Base-by-base conservation (phyloP, 2,329 filamentous ascomycete genomes). In the Fusarium torreyae region DNA sequence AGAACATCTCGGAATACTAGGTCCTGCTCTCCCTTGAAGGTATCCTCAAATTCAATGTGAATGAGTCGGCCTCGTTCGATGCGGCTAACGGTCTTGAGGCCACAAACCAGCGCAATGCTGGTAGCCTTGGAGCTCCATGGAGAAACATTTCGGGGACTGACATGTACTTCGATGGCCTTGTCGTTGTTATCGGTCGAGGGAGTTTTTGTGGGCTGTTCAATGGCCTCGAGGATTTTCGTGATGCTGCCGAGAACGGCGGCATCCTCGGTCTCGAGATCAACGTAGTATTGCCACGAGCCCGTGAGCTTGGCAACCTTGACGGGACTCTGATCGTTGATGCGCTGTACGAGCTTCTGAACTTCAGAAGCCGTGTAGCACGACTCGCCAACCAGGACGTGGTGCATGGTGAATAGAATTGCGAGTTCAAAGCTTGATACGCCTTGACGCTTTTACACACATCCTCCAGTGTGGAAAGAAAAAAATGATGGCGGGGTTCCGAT, bases 121-220 rank as follows among this genome's bases (percentile, higher is more conserved):
- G 95, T 97, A 28, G 94, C 95, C 80, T 98, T 94, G 58, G 94
- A 97, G 81, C 94, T 98, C 96, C 96, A 99, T 77, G 96, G 96
- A 40, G 94, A 98, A 72, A 97, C 94, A 74, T 92, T 92, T 71
- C 95, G 89, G 20, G 95, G 95, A 46, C 88, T 89, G 61, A 97
- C 86, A 77, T 94, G 93, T 77, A 92, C 87, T 66, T 90, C 84
- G 49, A 86, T 81, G 43, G 84, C 83, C 61, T 84, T 79, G 10
- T 28, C 56, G 54, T 87, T 85, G 66, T 76, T 75, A 39, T 69
- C 74, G 39, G 75, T 73, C 17, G 78, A 65, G 24, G 74, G 62
- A 36, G 71, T 43, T 36, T 73, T 63, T 33, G 76, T 52, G 44
- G 76, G 54, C 33, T 74, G 72, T 67, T 77, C 76, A 71, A 79